A percentile compares a stretch with the other conserved stretches of the same genome.
Evolutionary conservation across 2,329 filamentous ascomycete species (phyloP).

Genomic region (Fusarium sacchari): DNA sequence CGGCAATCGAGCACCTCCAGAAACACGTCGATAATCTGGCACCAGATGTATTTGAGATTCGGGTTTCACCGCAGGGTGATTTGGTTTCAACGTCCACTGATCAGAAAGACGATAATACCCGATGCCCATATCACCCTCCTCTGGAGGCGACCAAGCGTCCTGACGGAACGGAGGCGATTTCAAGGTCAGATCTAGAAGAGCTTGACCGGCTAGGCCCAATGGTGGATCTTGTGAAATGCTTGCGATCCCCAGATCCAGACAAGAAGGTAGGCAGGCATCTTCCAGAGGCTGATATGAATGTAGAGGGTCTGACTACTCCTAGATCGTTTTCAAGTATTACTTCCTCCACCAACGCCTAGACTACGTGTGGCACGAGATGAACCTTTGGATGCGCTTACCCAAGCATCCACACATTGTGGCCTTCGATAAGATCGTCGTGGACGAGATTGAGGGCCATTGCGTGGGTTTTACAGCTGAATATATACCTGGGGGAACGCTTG

Average conservation of each 20-base stretch:
- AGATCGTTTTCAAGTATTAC: slow-evolving; percentile 51
- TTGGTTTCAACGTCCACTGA: slow-evolving; percentile 35
- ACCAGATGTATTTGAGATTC: slow-evolving; percentile 34
- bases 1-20: slow-evolving; percentile 39
- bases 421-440: slow-evolving; percentile 49
- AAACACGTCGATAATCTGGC: slow-evolving; percentile 34
- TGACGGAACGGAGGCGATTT: slow-evolving; percentile 27
- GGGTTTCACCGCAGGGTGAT: slow-evolving; percentile 37
- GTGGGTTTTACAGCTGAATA: slow-evolving; percentile 52
- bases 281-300: not conserved
- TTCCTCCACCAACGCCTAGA: slow-evolving; percentile 35
- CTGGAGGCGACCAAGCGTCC: slow-evolving; percentile 31
- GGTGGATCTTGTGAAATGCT: slow-evolving; percentile 41
- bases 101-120: slow-evolving; percentile 43
- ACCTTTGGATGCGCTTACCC: slow-evolving; percentile 49
- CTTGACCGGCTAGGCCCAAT: slow-evolving; percentile 43
- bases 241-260: not conserved
- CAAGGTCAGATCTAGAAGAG: slow-evolving; percentile 43
- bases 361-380: slow-evolving; percentile 49
- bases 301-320: not conserved
- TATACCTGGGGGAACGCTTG: slow-evolving; percentile 49
- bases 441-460: slow-evolving; percentile 45
- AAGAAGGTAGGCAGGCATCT: not conserved
- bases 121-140: slow-evolving; percentile 40
- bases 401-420: slow-evolving; percentile 51